Evolutionary conservation across 2,329 filamentous ascomycete genomes (phyloP).

Genomic region (Nannizziopsis barbatae): DNA sequence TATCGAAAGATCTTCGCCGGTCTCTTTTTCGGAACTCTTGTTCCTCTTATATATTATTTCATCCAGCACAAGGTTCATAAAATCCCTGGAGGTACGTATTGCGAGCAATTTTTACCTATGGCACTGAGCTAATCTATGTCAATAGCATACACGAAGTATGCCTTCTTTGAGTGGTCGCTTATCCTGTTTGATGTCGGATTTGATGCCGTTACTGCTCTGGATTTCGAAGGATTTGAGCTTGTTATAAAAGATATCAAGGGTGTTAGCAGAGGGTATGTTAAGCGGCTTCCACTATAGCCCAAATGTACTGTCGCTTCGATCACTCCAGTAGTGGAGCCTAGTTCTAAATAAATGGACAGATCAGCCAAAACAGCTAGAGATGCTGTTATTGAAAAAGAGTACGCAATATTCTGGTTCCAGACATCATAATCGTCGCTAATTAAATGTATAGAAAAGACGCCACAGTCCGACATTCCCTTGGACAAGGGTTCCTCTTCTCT

Average conservation of each 20-base stretch:
- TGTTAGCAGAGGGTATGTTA: constrained; percentile 94
- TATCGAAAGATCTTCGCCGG: constrained; percentile 77
- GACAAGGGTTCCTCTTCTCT: constrained; percentile 59
- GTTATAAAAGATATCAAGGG: constrained; percentile 81
- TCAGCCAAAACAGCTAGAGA: constrained; percentile 40
- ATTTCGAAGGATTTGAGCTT: constrained; percentile 83
- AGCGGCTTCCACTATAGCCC: constrained; percentile 80
- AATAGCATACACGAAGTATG: constrained; percentile 87
- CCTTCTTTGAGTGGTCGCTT: constrained; percentile 95
- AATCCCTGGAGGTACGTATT: constrained; percentile 68
- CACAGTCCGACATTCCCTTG: constrained; percentile 58
- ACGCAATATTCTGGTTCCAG: constrained; percentile 32
- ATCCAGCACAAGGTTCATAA: constrained; percentile 98
- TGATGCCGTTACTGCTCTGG: constrained; percentile 84
- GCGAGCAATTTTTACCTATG: constrained; percentile 13
- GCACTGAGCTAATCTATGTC: constrained; percentile 5
- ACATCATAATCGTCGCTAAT: constrained; percentile 12
- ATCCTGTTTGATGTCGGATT: constrained; percentile 93
- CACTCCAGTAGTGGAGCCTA: constrained; percentile 27
- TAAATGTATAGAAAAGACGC: constrained; percentile 56
- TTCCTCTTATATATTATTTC: constrained; percentile 91
- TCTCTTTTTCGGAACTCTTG: constrained; percentile 79
- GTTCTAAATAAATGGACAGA: constrained; percentile 35
- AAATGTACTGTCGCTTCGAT: constrained; percentile 42
- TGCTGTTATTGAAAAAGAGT: constrained; percentile 59